Conservation (phyloP, 257 asterid genomes). For the Gardenia jasminoides region DNA sequence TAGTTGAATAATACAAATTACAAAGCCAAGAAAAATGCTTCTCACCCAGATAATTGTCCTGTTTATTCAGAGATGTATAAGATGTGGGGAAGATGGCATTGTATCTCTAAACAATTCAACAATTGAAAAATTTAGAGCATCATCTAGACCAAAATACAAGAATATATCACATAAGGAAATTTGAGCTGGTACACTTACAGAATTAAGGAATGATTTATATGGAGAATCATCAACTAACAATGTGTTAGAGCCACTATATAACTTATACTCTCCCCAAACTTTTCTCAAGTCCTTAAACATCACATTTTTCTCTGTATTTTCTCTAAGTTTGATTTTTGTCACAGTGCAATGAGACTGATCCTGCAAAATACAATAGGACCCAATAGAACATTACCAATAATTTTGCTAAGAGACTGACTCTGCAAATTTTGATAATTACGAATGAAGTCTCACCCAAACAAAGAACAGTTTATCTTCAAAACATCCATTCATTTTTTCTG, state of each 20-base stretch:
- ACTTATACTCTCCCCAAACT: background rate
- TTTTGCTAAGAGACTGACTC: background rate
- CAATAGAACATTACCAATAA: background rate
- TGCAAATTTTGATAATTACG: too few species aligned
- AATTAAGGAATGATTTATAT: constrained; percentile 3
- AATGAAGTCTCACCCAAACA: background rate
- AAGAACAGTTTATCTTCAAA: background rate
- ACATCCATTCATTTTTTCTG: background rate
- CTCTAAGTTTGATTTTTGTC: background rate
- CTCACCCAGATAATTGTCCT: too few species aligned
- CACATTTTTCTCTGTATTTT: background rate
- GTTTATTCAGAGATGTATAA: too few species aligned
- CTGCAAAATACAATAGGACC: background rate
- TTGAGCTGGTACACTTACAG: background rate
- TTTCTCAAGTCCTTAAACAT: background rate
- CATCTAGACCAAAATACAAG: background rate
- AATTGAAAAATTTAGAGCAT: background rate
- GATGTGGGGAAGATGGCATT: too few species aligned
- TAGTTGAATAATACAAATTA: too few species aligned
- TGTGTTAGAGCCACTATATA: background rate
- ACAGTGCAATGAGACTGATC: background rate
- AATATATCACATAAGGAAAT: background rate
- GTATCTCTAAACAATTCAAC: background rate
- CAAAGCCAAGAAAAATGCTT: too few species aligned
- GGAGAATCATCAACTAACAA: background rate